Percentiles rank a stretch among this genome's conserved stretches.
phyloP scores from a whole-genome alignment of 2,329 filamentous ascomycete genomes.

The Pestalotiopsis fici region DNA sequence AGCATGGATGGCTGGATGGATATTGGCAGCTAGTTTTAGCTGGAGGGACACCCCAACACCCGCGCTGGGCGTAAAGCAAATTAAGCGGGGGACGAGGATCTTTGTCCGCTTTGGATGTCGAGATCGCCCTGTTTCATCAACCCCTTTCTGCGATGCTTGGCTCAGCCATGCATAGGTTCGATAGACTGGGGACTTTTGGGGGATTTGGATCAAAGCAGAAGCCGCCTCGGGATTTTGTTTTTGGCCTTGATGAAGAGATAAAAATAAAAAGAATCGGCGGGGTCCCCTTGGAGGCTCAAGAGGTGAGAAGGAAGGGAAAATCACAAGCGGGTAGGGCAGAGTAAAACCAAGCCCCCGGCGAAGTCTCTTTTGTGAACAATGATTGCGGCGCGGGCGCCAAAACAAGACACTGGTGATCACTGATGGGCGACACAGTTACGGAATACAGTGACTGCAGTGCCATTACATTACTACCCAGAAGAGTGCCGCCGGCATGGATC shows the following conservation, averaged over 20 bases:
- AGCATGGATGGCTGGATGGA: background rate
- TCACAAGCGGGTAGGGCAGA: background rate
- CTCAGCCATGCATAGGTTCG: constrained; percentile 7
- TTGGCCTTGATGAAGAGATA: background rate
- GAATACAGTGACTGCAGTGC: background rate
- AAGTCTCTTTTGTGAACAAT: background rate
- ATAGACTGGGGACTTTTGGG: background rate
- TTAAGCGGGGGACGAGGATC: background rate
- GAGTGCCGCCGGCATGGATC: background rate
- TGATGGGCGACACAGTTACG: background rate
- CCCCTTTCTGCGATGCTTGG: constrained; percentile 3
- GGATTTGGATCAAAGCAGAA: background rate
- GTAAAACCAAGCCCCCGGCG: background rate
- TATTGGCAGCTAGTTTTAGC: too few relatives aligned
- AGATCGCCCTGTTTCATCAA: constrained; percentile 10
- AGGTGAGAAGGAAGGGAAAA: background rate
- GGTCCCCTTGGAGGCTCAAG: background rate
- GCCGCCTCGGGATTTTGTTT: background rate
- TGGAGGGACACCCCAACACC: background rate
- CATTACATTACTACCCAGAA: background rate
- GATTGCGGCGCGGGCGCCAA: background rate
- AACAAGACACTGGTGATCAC: background rate
- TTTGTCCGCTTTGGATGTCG: constrained; percentile 1
- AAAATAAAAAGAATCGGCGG: background rate
- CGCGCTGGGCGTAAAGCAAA: background rate